A percentile compares a stretch with the other conserved stretches of the same genome.
phyloP scores from a whole-genome alignment of 2,329 filamentous ascomycete species.

The Periconia macrospinosa region DNA sequence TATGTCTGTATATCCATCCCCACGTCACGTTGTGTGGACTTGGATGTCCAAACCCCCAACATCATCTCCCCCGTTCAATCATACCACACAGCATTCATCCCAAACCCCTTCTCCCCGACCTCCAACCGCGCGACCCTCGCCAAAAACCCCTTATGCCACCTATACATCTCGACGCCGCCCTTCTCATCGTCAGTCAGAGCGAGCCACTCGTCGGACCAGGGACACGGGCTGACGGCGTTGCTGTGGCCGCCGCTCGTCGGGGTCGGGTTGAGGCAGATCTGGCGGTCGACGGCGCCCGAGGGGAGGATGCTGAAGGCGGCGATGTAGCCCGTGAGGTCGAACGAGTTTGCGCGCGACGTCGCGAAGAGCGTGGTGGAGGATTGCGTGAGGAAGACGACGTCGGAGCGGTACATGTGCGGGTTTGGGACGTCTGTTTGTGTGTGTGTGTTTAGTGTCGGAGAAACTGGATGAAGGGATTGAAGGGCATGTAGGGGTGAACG shows the following conservation, averaged over 20 bases:
- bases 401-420: slow-evolving; percentile 73
- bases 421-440: slow-evolving; percentile 46
- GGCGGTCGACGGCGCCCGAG: slow-evolving; percentile 71
- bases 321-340: slow-evolving; percentile 78
- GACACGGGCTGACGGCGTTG: slow-evolving; percentile 82
- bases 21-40: too few species aligned
- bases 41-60: too few species aligned
- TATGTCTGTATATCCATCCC: too few species aligned
- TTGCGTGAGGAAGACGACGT: slow-evolving; percentile 74
- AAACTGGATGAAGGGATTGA: neutral
- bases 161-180: slow-evolving; percentile 84
- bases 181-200: slow-evolving; percentile 87
- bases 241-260: slow-evolving; percentile 86
- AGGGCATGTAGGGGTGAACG: too few species aligned
- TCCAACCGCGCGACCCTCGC: slow-evolving; percentile 75
- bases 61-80: slow-evolving; percentile 62
- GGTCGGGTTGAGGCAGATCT: slow-evolving; percentile 81
- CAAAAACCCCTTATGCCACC: slow-evolving; percentile 81
- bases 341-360: slow-evolving; percentile 76
- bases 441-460: neutral
- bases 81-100: slow-evolving; percentile 97
- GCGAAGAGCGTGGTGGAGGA: slow-evolving; percentile 79
- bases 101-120: slow-evolving; percentile 85
- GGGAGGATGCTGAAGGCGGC: slow-evolving; percentile 73
- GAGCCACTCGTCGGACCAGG: slow-evolving; percentile 87